Evolutionary conservation across 1,139 yeast genomes (phyloP).

Genomic region (Protomyces macrosporus): DNA sequence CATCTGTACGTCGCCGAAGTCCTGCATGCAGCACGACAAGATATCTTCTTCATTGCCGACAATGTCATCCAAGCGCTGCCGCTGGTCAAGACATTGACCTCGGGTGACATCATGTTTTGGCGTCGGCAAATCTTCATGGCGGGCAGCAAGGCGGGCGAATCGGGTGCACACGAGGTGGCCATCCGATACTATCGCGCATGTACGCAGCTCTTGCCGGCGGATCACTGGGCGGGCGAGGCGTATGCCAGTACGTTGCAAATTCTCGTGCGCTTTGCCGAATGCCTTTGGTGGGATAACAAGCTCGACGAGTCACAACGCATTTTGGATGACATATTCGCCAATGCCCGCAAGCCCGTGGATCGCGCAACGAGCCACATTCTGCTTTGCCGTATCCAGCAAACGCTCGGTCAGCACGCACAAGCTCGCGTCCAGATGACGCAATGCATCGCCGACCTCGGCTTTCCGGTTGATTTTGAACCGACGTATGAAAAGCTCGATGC

Average conservation of each 20-base stretch:
- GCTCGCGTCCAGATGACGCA: not conserved
- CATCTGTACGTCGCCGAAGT: slow-evolving; percentile 28
- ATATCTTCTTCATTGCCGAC: slow-evolving; percentile 27
- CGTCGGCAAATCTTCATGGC: not conserved
- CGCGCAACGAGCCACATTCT: slow-evolving; percentile 12
- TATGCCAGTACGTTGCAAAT: slow-evolving; percentile 26
- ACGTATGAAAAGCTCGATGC: slow-evolving; percentile 4
- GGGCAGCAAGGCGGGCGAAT: slow-evolving; percentile 20
- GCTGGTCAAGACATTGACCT: slow-evolving; percentile 17
- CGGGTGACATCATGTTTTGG: not conserved
- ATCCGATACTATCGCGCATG: slow-evolving; percentile 25
- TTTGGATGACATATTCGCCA: not conserved
- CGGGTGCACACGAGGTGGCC: slow-evolving; percentile 27
- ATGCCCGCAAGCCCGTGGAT: not conserved
- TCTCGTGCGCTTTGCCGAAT: slow-evolving; percentile 24
- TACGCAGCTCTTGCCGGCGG: slow-evolving; percentile 23
- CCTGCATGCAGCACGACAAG: slow-evolving; percentile 19
- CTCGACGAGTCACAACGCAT: slow-evolving; percentile 20
- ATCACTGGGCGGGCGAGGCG: slow-evolving; percentile 29
- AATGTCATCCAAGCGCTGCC: slow-evolving; percentile 27
- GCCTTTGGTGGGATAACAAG: slow-evolving; percentile 26
- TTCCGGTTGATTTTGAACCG: not conserved
- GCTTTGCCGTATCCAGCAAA: slow-evolving; percentile 7
- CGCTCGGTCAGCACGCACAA: slow-evolving; percentile 21
- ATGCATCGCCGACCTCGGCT: slow-evolving; percentile 11